A percentile compares a stretch with the other conserved stretches of the same genome.
Evolutionary conservation across 2,329 filamentous ascomycete species (phyloP).

Genomic region (Aspergillus fischeri): DNA sequence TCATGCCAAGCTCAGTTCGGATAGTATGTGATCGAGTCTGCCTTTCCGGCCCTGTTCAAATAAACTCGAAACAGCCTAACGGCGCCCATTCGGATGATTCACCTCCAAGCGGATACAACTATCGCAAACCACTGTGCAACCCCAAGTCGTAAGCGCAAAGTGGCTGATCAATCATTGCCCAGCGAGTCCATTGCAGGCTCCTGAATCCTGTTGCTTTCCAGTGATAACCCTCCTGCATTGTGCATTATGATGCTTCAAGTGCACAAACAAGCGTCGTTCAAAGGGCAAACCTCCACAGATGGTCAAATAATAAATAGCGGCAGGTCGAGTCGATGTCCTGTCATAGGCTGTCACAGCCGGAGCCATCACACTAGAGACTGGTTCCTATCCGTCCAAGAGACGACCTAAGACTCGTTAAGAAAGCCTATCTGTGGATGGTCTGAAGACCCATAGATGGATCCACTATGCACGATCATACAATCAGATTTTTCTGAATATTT

Average conservation of each 20-base stretch:
- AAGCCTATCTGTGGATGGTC: conserved; percentile 9
- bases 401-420: neutral
- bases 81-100: conserved; percentile 22
- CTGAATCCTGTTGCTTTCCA: conserved; percentile 17
- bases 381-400: neutral
- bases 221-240: conserved; percentile 10
- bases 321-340: conserved; percentile 4
- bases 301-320: conserved; percentile 8
- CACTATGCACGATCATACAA: conserved; percentile 11
- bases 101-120: conserved; percentile 1
- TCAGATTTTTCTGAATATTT: conserved; percentile 11
- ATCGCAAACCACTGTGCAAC: conserved; percentile 17
- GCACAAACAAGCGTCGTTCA: neutral
- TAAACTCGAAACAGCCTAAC: conserved; percentile 42
- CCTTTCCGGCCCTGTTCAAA: conserved; percentile 23
- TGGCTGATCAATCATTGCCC: conserved; percentile 15
- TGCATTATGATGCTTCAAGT: conserved; percentile 3
- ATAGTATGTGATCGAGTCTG: neutral
- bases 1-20: conserved; percentile 15
- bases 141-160: conserved; percentile 9
- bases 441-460: conserved; percentile 5
- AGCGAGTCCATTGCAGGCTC: conserved; percentile 1
- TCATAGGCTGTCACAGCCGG: conserved; percentile 10
- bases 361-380: conserved; percentile 4
- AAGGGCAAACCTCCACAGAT: conserved; percentile 1